Base-by-base conservation (phyloP, 495 filamentous ascomycete genomes). In the Extremus antarcticus region DNA sequence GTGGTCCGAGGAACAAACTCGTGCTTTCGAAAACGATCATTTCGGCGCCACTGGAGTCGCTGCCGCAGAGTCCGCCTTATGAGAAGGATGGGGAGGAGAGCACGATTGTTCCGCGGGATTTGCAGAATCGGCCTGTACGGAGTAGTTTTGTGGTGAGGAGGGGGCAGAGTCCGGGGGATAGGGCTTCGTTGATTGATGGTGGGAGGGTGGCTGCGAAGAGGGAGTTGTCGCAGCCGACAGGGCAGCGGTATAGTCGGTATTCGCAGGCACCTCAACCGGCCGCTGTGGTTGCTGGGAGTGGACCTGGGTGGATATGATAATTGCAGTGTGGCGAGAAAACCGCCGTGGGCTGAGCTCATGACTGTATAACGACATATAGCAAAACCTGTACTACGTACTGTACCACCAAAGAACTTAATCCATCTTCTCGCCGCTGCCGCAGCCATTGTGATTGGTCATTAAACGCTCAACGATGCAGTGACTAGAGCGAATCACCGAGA, bases 61-160 rank as follows among this genome's bases (percentile, higher is more conserved):
- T 59, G n/a, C 57, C 57, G 19, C 51, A 54, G 39, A 55, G 45
- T 47, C 52, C 57, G 15, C 38, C 16, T 20, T 2, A 32, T 45
- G 24, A 25, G 15, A 25, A 23, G 8, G 38, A 20, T 15, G 20
- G 16, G 11, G 35, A 57, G 22, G 32, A 38, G 20, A 54, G 51
- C 51, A 54, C 41, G 10, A 54, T 54, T 22, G 38, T 47, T n/a
- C 51, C 51, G 3, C 49, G 2, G 11, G 39, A 17, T 25, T 3
- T 24, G 8, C 54, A 23, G 47, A 20, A 29, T 25, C 49, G 40
- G n/a, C 19, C 41, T 4, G n/a, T 3, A 3, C 41, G 41, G 16
- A n/a, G 17, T 7, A 45, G 41, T n/a, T 45, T 52, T 22, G n/a
- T 53, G 9, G 20, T 39, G 38, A 48, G 55, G 40, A 23, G 47